These are phyloP conservation scores for Saturnispora galanensis DNA, from an alignment of 805 yeast genomes.

Conservation along the genomic window DNA sequence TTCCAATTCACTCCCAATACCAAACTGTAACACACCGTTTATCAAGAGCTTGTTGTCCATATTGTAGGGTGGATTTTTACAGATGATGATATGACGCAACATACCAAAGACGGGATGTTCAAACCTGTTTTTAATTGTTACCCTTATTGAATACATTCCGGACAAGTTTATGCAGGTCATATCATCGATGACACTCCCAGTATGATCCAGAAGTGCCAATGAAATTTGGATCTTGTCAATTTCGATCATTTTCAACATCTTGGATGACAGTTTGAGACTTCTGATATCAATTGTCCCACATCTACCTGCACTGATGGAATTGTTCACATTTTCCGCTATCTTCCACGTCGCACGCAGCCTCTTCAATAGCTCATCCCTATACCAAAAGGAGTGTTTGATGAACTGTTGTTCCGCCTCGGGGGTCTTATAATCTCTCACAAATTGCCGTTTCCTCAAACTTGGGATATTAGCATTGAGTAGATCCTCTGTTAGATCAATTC, in stretches of 20 bases:
- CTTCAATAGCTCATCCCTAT: constrained; percentile 53
- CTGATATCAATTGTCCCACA: constrained; percentile 58
- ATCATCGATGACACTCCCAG: constrained; percentile 11
- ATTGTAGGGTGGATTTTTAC: constrained; percentile 21
- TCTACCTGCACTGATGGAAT: constrained; percentile 27
- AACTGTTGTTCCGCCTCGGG: constrained; percentile 46
- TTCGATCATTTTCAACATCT: constrained; percentile 48
- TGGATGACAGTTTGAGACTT: constrained; percentile 48
- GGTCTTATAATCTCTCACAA: constrained; percentile 45
- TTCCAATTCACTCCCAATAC: constrained; percentile 32
- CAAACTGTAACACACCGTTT: constrained; percentile 64
- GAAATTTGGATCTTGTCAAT: constrained; percentile 38
- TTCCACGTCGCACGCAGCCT: constrained; percentile 61
- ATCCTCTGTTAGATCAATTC: constrained; percentile 36
- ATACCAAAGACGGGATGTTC: constrained; percentile 38
- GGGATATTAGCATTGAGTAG: constrained; percentile 53
- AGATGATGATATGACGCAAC: constrained; percentile 47
- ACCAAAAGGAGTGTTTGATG: constrained; percentile 71
- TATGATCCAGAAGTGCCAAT: constrained; percentile 23
- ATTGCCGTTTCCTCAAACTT: constrained; percentile 60
- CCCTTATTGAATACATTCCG: constrained; percentile 39
- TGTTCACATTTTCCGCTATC: constrained; percentile 19
- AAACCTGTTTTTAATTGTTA: constrained; percentile 42
- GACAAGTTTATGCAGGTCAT: constrained; percentile 32
- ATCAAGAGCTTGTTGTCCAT: constrained; percentile 52